Percentiles rank a stretch among this genome's conserved stretches.
Conservation (phyloP, 1,284 basidiomycete species). For the Takashimella koratensis region DNA sequence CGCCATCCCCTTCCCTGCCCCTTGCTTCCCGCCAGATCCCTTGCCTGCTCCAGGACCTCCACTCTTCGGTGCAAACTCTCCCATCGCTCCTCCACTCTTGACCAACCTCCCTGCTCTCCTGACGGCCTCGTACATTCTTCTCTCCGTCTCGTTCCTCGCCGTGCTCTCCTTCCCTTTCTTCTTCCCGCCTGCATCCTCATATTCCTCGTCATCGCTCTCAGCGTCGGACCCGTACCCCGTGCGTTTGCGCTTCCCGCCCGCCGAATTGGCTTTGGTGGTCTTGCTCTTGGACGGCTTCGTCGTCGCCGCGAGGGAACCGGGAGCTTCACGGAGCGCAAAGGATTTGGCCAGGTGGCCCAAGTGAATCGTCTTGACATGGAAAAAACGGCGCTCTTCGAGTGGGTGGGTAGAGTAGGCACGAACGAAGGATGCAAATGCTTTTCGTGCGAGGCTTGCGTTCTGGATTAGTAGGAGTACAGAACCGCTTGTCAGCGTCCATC, state of each 20-base stretch:
- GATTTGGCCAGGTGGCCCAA: constrained; percentile 95
- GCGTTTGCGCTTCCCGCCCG: constrained; percentile 51
- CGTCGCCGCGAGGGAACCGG: constrained; percentile 58
- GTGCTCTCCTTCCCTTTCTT: constrained; percentile 40
- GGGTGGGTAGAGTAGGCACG: constrained; percentile 98
- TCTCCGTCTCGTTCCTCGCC: constrained; percentile 61
- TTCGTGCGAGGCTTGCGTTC: constrained; percentile 74
- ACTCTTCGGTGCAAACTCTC: constrained; percentile 61
- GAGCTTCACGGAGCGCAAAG: constrained; percentile 91
- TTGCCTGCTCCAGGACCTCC: constrained; percentile 17
- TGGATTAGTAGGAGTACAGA: constrained; percentile 48
- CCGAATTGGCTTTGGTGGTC: constrained; percentile 8
- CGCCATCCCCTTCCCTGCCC: constrained; percentile 5
- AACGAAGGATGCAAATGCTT: constrained; percentile 87
- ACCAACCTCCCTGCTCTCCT: constrained; percentile 75
- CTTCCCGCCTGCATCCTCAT: constrained; percentile 46
- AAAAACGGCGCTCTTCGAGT: constrained; percentile 88
- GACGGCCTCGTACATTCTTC: constrained; percentile 82
- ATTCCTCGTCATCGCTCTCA: constrained; percentile 50
- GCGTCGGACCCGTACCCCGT: constrained; percentile 46
- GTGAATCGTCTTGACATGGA: constrained; percentile 90
- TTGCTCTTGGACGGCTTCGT: constrained; percentile 19
- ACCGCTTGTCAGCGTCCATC: no score
- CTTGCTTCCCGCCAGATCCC: not conserved
- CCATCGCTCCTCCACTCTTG: constrained; percentile 75